phyloP scores from a whole-genome alignment of 2,329 filamentous ascomycete species.

The Verticillium klebahnii region DNA sequence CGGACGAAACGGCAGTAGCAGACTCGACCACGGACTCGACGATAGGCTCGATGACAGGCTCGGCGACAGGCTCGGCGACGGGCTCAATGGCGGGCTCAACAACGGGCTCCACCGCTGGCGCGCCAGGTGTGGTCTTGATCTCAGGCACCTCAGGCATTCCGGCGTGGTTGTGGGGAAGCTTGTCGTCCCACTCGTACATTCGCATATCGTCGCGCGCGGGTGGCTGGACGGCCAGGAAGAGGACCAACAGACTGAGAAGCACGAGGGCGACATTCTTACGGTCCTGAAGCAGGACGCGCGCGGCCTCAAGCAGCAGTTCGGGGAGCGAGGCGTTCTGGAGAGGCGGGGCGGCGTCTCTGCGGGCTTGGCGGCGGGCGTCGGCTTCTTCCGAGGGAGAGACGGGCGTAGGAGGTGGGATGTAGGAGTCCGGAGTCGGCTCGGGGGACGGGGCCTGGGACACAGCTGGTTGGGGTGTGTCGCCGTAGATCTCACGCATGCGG shows the following conservation, averaged over 20 bases:
- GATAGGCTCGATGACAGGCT: not conserved
- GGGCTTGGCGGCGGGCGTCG: conserved; percentile 24
- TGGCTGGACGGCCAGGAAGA: conserved; percentile 38
- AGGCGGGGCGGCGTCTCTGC: conserved; percentile 7
- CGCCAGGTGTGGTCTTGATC: not conserved
- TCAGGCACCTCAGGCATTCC: conserved; percentile 7
- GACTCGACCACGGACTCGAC: not conserved
- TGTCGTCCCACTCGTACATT: conserved; percentile 15
- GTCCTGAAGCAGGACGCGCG: conserved; percentile 50
- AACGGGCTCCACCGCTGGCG: not conserved
- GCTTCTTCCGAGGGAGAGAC: conserved; percentile 20
- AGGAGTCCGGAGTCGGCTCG: not conserved
- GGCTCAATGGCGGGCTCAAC: conserved; percentile 1
- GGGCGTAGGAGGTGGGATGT: conserved; percentile 6
- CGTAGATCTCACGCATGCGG: conserved; percentile 50
- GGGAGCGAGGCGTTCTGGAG: conserved; percentile 42
- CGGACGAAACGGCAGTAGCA: too few relatives aligned
- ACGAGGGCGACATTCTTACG: conserved; percentile 56
- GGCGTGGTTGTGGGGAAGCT: not conserved
- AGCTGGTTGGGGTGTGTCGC: conserved; percentile 21
- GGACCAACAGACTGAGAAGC: conserved; percentile 47
- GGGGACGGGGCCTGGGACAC: conserved; percentile 6
- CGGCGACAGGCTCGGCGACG: not conserved
- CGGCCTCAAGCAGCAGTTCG: conserved; percentile 49
- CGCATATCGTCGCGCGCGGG: conserved; percentile 18